These are phyloP conservation scores for Alternaria sp. DNA, from an alignment of 2,329 filamentous ascomycete species.

Conservation along the genomic window DNA sequence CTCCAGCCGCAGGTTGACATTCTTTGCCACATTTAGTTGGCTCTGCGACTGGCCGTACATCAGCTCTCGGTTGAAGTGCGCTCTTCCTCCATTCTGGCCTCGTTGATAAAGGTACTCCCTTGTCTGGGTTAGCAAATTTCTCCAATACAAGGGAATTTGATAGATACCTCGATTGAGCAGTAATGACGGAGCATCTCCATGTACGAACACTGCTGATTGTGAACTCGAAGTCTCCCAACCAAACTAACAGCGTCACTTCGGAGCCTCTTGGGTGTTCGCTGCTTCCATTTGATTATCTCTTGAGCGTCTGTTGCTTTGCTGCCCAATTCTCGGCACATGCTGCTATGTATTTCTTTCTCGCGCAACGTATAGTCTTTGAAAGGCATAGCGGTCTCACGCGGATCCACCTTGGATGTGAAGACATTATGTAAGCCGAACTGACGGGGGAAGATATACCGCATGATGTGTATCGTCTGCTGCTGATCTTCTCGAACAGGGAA, in stretches of 20 bases:
- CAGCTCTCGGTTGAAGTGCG: conserved; percentile 28
- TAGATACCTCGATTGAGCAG: conserved; percentile 66
- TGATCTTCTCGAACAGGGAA: conserved; percentile 61
- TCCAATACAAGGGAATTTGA: background rate
- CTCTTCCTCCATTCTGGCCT: conserved; percentile 39
- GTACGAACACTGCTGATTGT: conserved; percentile 81
- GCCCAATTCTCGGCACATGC: conserved; percentile 33
- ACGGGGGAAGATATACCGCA: conserved; percentile 93
- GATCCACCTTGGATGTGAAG: conserved; percentile 76
- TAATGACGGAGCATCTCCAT: conserved; percentile 79
- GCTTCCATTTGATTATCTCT: conserved; percentile 48
- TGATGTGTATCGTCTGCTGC: conserved; percentile 70
- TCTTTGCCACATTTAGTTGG: conserved; percentile 18
- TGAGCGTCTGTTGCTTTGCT: conserved; percentile 28
- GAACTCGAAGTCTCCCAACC: conserved; percentile 71
- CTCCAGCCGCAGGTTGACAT: conserved; percentile 3
- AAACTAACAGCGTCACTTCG: conserved; percentile 68
- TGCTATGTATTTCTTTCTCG: conserved; percentile 75
- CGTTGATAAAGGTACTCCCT: conserved; percentile 40
- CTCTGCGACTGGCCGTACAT: conserved; percentile 13
- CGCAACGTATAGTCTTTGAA: conserved; percentile 87
- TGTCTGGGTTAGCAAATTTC: conserved; percentile 23
- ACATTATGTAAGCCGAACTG: conserved; percentile 92
- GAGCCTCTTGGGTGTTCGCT: conserved; percentile 69
- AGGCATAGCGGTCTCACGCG: conserved; percentile 71